Base-by-base conservation (phyloP, 306 rosid species). In the Begonia fuchsioides region DNA sequence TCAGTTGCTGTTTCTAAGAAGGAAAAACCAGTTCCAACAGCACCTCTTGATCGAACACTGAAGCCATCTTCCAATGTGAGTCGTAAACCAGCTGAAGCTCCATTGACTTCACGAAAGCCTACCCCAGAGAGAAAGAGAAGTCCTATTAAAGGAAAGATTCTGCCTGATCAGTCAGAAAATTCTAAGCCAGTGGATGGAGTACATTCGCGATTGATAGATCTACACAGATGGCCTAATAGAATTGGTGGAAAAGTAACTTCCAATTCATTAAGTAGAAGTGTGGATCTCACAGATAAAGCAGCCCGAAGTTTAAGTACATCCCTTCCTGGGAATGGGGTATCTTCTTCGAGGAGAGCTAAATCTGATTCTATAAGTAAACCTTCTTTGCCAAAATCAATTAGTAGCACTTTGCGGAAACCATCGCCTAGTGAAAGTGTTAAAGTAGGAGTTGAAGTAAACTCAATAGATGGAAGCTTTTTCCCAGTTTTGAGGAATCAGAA, bases 41-140 rank as follows among this genome's bases (percentile, higher is more conserved):
- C 87, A 57, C 64, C 68, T 52, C 72, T 76, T 20, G 94, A 92
- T 50, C 87, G 98, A 39, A 75, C 93, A 17, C 46, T 92, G 53
- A 68, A 86, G 55, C 75, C 96, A 0, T 70, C 85, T 50, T 92
- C 93, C 16, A 92, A 92, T 47, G 79, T 92, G 59, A 62, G 81
- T 6, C 94, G 70, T 54, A 84, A 71, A 57, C 86, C 72, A 58
- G 71, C 59, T 49, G 94, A 84, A 64, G 55, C 76, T 2, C 70
- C 75, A 49, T 51, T 60, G 32, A 26, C 39, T 17, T 63, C 61
- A 43, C 50, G 96, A 19, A 92, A 92, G 81, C 56, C 73, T 26
- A 85, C 81, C 0, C 94, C 94, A 1, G 98, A 82, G 75, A 79
- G 98, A 61, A 85, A 68, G 71, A 82, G 84, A 66, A 92, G 93